Evolutionary conservation across 176 grass and related monocot genomes (phyloP).

Genomic region (Poa annua): DNA sequence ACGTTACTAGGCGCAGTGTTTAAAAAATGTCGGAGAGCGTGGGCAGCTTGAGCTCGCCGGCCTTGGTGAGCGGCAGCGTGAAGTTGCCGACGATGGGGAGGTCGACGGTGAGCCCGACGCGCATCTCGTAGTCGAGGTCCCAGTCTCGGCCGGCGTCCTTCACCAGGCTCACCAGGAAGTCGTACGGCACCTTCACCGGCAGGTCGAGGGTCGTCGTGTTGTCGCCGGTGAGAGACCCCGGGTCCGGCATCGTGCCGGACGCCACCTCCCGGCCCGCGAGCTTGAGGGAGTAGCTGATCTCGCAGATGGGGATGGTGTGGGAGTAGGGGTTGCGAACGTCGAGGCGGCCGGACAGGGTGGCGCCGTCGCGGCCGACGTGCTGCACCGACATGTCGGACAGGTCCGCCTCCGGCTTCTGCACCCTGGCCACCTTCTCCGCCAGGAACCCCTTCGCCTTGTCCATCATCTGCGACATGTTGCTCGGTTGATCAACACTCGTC

Average conservation of each 20-base stretch:
- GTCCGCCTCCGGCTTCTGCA: slow-evolving; percentile 74
- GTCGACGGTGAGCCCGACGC: slow-evolving; percentile 66
- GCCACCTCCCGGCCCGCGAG: slow-evolving; percentile 68
- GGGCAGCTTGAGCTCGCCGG: slow-evolving; percentile 78
- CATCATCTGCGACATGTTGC: slow-evolving; percentile 61
- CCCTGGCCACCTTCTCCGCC: slow-evolving; percentile 54
- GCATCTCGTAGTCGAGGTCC: slow-evolving; percentile 86
- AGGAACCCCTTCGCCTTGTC: slow-evolving; percentile 72
- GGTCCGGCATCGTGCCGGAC: slow-evolving; percentile 72
- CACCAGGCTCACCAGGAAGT: slow-evolving; percentile 60
- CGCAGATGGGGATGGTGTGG: slow-evolving; percentile 72
- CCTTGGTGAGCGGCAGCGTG: slow-evolving; percentile 75
- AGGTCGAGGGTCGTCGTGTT: slow-evolving; percentile 57
- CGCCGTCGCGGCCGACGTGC: slow-evolving; percentile 51
- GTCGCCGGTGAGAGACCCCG: slow-evolving; percentile 54
- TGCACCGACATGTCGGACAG: slow-evolving; percentile 57
- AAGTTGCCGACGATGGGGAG: slow-evolving; percentile 74
- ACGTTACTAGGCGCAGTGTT: neutral
- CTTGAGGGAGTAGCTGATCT: slow-evolving; percentile 70
- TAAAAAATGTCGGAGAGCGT: slow-evolving; percentile 70
- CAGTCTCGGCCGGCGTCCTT: slow-evolving; percentile 64
- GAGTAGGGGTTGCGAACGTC: slow-evolving; percentile 70
- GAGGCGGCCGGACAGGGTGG: slow-evolving; percentile 45
- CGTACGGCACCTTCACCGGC: slow-evolving; percentile 71
- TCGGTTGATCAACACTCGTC: neutral